phyloP scores from a whole-genome alignment of 495 filamentous ascomycete species.

The Aspergillus nidulans region DNA sequence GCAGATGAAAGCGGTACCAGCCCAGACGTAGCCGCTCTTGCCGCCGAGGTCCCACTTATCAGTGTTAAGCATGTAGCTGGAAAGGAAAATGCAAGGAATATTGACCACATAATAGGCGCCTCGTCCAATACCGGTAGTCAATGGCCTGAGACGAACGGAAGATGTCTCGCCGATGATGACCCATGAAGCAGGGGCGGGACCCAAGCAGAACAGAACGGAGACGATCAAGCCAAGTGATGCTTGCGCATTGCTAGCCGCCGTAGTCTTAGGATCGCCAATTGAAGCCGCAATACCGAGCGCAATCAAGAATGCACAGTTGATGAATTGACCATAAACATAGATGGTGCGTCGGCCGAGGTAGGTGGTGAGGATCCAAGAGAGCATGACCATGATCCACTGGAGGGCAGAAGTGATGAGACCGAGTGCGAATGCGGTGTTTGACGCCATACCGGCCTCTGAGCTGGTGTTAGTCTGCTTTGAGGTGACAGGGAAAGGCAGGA shows the following conservation, averaged over 20 bases:
- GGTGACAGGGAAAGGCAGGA: constrained; percentile 6
- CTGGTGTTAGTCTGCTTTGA: constrained; percentile 18
- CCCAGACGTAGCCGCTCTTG: constrained; percentile 74
- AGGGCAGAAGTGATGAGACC: constrained; percentile 37
- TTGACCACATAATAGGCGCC: constrained; percentile 66
- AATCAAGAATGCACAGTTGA: constrained; percentile 62
- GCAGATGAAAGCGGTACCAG: constrained; percentile 63
- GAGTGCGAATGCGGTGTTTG: constrained; percentile 28
- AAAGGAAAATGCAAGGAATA: constrained; percentile 59
- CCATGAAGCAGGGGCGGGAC: constrained; percentile 72
- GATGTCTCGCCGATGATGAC: constrained; percentile 70
- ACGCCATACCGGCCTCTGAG: constrained; percentile 59
- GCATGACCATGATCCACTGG: constrained; percentile 27
- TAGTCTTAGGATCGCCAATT: constrained; percentile 32
- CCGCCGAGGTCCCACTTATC: constrained; percentile 68
- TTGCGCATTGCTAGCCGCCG: constrained; percentile 38
- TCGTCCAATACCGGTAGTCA: constrained; percentile 66
- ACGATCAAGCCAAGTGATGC: constrained; percentile 54
- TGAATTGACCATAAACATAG: constrained; percentile 57
- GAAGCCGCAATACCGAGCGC: constrained; percentile 61
- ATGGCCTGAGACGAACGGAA: constrained; percentile 67
- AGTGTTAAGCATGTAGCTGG: constrained; percentile 58
- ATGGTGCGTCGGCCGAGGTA: constrained; percentile 64
- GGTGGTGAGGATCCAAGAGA: constrained; percentile 63
- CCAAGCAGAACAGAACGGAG: constrained; percentile 57